Conservation (phyloP, 2,329 filamentous ascomycete genomes). For the Verticillium longisporum region DNA sequence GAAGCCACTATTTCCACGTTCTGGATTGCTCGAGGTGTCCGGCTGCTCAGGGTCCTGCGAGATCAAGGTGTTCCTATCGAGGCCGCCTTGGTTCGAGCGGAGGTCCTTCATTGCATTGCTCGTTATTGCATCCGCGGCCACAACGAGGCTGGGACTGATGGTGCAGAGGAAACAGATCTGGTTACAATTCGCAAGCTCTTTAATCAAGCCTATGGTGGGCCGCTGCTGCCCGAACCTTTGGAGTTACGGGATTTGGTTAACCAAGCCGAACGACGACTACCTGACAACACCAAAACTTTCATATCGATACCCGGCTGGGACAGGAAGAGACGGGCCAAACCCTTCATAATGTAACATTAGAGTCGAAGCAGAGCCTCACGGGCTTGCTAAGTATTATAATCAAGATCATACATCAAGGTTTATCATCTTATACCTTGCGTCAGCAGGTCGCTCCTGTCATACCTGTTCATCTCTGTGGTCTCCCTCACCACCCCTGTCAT, state of each 20-base stretch:
- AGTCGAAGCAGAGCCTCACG: neutral
- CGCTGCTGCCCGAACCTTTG: neutral
- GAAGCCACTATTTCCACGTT: slow-evolving; percentile 15
- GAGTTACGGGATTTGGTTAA: neutral
- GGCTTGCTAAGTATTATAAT: slow-evolving; percentile 10
- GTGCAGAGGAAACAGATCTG: neutral
- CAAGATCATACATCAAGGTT: slow-evolving; percentile 13
- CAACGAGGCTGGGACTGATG: neutral
- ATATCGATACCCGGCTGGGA: neutral
- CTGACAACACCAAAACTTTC: neutral
- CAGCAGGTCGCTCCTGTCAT: slow-evolving; percentile 16
- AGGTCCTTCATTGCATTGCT: slow-evolving; percentile 7
- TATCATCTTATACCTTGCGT: slow-evolving; percentile 12
- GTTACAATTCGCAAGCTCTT: neutral
- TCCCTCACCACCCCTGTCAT: slow-evolving; percentile 13
- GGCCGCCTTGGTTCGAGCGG: neutral
- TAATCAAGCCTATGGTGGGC: neutral
- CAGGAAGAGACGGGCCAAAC: neutral
- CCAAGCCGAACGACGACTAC: neutral
- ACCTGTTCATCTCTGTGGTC: slow-evolving; percentile 7
- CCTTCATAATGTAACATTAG: neutral
- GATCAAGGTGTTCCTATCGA: slow-evolving; percentile 28
- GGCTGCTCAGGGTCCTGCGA: slow-evolving; percentile 24
- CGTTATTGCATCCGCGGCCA: neutral
- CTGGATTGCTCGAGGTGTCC: slow-evolving; percentile 28